Percentiles rank a stretch among this genome's conserved stretches.
Conservation (phyloP, 2,329 filamentous ascomycete species). For the Thielaviopsis ethacetica region DNA sequence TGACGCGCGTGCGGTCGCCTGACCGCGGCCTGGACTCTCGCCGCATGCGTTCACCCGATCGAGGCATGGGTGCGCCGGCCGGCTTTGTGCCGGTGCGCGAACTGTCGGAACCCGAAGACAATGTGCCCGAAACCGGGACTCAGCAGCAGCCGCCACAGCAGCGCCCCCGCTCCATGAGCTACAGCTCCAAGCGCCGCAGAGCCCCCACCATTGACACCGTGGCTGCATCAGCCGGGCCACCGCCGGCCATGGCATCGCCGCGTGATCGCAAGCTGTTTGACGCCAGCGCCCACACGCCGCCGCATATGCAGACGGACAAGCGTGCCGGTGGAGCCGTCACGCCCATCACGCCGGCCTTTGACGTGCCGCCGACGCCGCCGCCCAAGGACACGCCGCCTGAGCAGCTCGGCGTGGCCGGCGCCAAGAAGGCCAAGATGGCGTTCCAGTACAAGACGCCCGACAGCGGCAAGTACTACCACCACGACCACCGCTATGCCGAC, state of each 20-base stretch:
- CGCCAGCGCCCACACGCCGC: background rate
- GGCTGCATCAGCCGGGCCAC: too few species aligned
- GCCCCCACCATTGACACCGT: background rate
- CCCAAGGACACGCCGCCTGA: constrained; percentile 6
- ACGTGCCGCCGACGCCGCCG: constrained; percentile 8
- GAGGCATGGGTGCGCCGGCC: constrained; percentile 1
- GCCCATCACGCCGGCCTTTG: background rate
- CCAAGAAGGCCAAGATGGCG: background rate
- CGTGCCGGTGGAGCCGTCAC: background rate
- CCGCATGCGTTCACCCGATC: background rate
- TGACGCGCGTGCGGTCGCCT: background rate
- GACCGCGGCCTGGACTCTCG: background rate
- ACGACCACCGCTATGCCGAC: background rate
- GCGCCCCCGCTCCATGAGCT: background rate
- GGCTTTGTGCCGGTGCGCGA: constrained; percentile 5
- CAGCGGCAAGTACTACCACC: background rate
- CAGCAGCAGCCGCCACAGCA: too few species aligned
- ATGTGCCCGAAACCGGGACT: constrained; percentile 18
- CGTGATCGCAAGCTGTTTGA: background rate
- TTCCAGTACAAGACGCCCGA: constrained; percentile 1
- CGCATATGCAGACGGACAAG: background rate
- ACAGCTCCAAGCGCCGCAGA: background rate
- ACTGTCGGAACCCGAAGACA: constrained; percentile 9
- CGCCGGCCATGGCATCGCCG: background rate
- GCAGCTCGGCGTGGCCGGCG: background rate